Percentiles rank a stretch among this genome's conserved stretches.
These are phyloP conservation scores for Cardiospermum halicacabum DNA, from an alignment of 345 rosid species.

Conservation along the genomic window DNA sequence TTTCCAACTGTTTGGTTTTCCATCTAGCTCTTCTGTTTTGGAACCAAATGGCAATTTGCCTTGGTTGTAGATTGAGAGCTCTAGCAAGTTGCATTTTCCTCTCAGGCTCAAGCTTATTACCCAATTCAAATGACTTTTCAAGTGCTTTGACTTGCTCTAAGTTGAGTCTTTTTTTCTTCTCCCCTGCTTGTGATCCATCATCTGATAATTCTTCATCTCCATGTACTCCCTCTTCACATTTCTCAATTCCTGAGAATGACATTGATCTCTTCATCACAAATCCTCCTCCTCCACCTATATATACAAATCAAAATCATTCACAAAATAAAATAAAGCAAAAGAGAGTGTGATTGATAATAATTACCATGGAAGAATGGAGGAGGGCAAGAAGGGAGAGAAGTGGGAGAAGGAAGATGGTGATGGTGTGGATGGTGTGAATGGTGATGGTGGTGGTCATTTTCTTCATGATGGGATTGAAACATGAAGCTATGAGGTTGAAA, in stretches of 20 bases:
- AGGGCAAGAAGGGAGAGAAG: slow-evolving; percentile 60
- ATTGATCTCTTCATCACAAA: slow-evolving; percentile 78
- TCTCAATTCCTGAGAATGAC: slow-evolving; percentile 62
- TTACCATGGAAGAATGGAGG: slow-evolving; percentile 69
- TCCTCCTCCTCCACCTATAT: slow-evolving; percentile 37
- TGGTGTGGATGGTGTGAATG: no score
- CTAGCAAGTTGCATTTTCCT: slow-evolving; percentile 68
- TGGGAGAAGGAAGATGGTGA: slow-evolving; percentile 59
- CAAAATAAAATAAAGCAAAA: neutral
- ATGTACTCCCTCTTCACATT: slow-evolving; percentile 42
- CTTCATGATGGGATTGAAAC: slow-evolving; percentile 66
- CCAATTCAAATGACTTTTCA: slow-evolving; percentile 69
- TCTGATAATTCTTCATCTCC: slow-evolving; percentile 74
- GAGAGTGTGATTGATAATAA: slow-evolving; percentile 7
- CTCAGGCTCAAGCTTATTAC: slow-evolving; percentile 78
- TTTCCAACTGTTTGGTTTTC: slow-evolving; percentile 77
- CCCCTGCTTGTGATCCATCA: slow-evolving; percentile 74
- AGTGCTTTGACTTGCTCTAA: slow-evolving; percentile 70
- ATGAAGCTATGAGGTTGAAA: slow-evolving; percentile 67
- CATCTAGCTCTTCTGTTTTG: slow-evolving; percentile 76
- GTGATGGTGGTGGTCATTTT: slow-evolving; percentile 42
- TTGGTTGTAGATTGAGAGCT: slow-evolving; percentile 61
- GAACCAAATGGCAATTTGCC: slow-evolving; percentile 76
- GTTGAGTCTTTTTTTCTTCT: slow-evolving; percentile 76
- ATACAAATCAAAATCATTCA: neutral